Percentiles rank a stretch among this genome's conserved stretches.
Conservation (phyloP, 495 filamentous ascomycete species). For the Platismatia glauca region DNA sequence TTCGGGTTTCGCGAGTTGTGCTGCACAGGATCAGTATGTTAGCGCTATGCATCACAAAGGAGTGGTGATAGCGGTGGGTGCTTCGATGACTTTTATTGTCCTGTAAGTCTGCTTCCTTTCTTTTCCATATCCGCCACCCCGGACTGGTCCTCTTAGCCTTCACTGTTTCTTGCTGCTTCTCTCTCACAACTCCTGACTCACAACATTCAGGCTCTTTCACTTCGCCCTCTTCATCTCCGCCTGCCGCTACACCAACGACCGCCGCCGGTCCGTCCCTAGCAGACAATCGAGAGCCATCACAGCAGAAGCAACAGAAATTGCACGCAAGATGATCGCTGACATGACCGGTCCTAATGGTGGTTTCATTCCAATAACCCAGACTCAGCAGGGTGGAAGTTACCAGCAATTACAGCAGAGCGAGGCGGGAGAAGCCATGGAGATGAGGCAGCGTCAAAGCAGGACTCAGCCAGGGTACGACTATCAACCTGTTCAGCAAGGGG, state of each 20-base stretch:
- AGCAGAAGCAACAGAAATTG: conserved; percentile 13
- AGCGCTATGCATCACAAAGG: neutral
- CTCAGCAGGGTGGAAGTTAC: neutral
- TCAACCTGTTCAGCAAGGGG: neutral
- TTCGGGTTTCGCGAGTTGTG: neutral
- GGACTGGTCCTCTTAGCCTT: neutral
- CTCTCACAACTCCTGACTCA: neutral
- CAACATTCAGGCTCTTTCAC: conserved; percentile 19
- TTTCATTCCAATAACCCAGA: neutral
- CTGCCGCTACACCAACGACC: conserved; percentile 28
- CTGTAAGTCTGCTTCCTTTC: neutral
- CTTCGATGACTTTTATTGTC: conserved; percentile 1
- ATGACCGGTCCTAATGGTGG: conserved; percentile 13
- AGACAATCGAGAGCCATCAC: neutral
- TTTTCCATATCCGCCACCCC: neutral
- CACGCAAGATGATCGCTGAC: conserved; percentile 9
- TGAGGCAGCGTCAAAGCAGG: neutral
- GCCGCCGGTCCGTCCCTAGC: neutral
- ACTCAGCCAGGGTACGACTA: neutral
- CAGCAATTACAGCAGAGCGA: neutral
- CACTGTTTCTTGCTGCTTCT: too few relatives aligned
- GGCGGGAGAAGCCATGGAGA: neutral
- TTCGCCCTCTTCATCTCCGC: conserved; percentile 31
- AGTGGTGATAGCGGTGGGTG: conserved; percentile 6
- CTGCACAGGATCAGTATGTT: neutral